Evolutionary conservation across 2,329 filamentous ascomycete genomes (phyloP), one percentile per base, ranked within the genome.

Genomic region (Pochonia chlamydosporia): DNA sequence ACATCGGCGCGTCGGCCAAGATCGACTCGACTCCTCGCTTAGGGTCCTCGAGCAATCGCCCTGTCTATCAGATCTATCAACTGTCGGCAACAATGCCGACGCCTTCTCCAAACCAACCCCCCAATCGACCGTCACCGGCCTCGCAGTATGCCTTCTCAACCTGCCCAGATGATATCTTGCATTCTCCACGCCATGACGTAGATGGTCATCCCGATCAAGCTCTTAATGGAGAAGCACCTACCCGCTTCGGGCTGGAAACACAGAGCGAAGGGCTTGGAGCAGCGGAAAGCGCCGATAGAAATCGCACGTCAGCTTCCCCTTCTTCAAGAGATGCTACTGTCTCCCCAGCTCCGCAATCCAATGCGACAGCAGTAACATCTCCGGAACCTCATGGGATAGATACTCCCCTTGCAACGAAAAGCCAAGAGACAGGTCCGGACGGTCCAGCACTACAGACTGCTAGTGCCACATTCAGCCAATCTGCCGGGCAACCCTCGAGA

Each of bases 101-200:
- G 21, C 71, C 71, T 48, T 73, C 71, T 14, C 65, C 68, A 45
- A 68, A 70, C 55, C 64, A 63, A 49, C 64, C 65, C 40, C 61
- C 67, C 39, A 62, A 66, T 51, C 45, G 37, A 47, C 62, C 63
- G 26, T 57, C 63, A 33, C 66, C 67, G 40, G 63, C 67, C 39
- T 63, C 61, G 48, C 62, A 65, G 4, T 62, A 66, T 48, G 59
- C 57, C 47, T 68, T 71, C 53, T 68, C 67, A 40, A 68, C 68
- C 53, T 74, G 71, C 48, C 71, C 71, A 49, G 71, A 74, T 48
- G 68, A 73, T 23, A 57, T 64, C 13, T 65, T 59, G 43, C 54
- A 57, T 46, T 58, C 44, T 43, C 54, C 44, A 49, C 62, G 51
- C 50, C 52, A 56, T 45, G 52, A 49, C 25, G 52, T 55, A 45